Base-by-base conservation (phyloP, 2,329 filamentous ascomycete species). In the Blastomyces gilchristii region DNA sequence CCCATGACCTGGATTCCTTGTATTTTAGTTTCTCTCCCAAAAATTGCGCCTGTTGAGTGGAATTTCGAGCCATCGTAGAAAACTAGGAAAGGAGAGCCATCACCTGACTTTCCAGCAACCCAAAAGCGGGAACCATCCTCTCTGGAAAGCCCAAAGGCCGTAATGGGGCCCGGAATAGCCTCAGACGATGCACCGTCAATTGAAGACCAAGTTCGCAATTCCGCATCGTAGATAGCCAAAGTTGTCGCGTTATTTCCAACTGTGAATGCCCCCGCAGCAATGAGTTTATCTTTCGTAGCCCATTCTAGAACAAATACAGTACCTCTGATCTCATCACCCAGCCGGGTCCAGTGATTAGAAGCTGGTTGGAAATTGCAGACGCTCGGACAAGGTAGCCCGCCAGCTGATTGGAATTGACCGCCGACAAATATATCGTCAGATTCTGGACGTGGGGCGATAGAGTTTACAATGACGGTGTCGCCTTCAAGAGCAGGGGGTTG, bases 1-100 rank as follows among this genome's bases (percentile, higher is more conserved):
- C 85, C 83, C 68, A 97, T 86, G 63, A 97, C 81, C 71, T 97
- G 92, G 6, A 99, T 80, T 65, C 90, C 89, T 61, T 85, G 86
- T 67, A 99, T 87, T 25, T 81, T 78, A 1, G 90, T 91, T 25
- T 82, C 82, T 1, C 80, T 71, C 11, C 83, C 84, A 28, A 97
- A 84, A 2, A 81, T 76, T 60, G 85, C 77, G 3, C 82, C 80
- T n/a, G 87, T 83, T 9, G 85, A 80, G 56, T 81, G 81, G 86
- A 91, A 96, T 50, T 81, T 81, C 47, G 80, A 80, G 47, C 88
- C 89, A 70, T 95, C 85, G 70, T 88, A 95, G 71, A 92, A 91
- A 78, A 92, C 87, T 56, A 99, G 78, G 74, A 88, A 97, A 37
- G 86, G 80, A 0, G 87, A 86, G 28, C 85, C 86, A 70, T 89